Evolutionary conservation across 257 asterid species (phyloP).

Genomic region (Gentiana macrophylla): DNA sequence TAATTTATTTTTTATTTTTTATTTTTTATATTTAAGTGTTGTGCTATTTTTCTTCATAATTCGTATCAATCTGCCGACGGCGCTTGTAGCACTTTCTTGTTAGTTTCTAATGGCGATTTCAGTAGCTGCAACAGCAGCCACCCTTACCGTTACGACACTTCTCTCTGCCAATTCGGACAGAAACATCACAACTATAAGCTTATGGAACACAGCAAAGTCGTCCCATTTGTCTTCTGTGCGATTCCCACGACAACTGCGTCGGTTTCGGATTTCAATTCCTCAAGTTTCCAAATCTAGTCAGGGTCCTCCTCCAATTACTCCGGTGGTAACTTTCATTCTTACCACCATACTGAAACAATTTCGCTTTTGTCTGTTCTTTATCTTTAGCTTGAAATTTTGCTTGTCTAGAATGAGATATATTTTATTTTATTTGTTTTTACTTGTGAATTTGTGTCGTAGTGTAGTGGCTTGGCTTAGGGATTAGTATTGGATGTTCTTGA

Average conservation of each 20-base stretch:
- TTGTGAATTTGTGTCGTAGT: not conserved
- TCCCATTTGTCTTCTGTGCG: constrained; percentile 46
- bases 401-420: not conserved
- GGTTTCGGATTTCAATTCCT: constrained; percentile 22
- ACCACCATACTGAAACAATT: not conserved
- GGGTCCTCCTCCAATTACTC: constrained; percentile 29
- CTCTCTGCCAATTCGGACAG: constrained; percentile 13
- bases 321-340: constrained; percentile 25
- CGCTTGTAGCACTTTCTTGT: not conserved
- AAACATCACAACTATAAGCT: constrained; percentile 20
- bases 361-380: not conserved
- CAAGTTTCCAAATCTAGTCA: constrained; percentile 17
- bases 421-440: not conserved
- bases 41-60: too few species aligned
- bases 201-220: constrained; percentile 22
- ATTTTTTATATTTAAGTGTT: too few species aligned
- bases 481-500: not conserved
- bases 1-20: too few species aligned
- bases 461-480: not conserved
- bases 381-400: not conserved
- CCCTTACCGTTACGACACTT: not conserved
- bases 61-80: too few species aligned
- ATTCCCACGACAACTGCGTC: constrained; percentile 34
- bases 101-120: constrained; percentile 52
- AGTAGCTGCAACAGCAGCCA: constrained; percentile 34